A percentile compares a stretch with the other conserved stretches of the same genome.
These are phyloP conservation scores for Cladosporium sp. DNA, from an alignment of 2,329 filamentous ascomycete species.

Conservation along the genomic window DNA sequence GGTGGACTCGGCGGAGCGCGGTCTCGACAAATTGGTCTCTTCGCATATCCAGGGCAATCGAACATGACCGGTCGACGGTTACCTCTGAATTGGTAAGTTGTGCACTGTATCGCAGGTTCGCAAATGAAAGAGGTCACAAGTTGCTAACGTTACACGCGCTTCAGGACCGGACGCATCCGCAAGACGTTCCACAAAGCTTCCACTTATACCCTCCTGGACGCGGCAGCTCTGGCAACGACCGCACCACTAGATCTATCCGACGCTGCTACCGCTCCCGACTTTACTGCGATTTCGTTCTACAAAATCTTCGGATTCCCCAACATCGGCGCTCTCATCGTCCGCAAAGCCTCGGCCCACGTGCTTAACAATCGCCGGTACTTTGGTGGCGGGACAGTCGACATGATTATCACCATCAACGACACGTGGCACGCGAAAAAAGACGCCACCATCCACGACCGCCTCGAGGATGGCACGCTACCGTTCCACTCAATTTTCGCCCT, in stretches of 20 bases:
- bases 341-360: conserved; percentile 57
- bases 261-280: conserved; percentile 57
- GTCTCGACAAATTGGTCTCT: conserved; percentile 37
- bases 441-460: conserved; percentile 57
- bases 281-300: conserved; percentile 62
- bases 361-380: conserved; percentile 62
- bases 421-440: conserved; percentile 58
- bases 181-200: conserved; percentile 36
- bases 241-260: conserved; percentile 58
- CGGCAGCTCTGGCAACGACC: conserved; percentile 65
- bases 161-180: conserved; percentile 35
- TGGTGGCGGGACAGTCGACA: conserved; percentile 66
- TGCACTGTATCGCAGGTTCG: conserved; percentile 3
- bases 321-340: conserved; percentile 61
- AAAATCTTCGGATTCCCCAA: conserved; percentile 69
- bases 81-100: conserved; percentile 36
- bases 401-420: conserved; percentile 56
- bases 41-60: conserved; percentile 42
- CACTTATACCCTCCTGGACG: conserved; percentile 59
- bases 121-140: conserved; percentile 8
- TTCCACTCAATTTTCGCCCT: conserved; percentile 66
- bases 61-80: conserved; percentile 43
- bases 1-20: conserved; percentile 33
- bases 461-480: conserved; percentile 68
- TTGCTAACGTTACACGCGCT: conserved; percentile 26